phyloP scores from a whole-genome alignment of 441 rosid species.

The Metrosideros polymorpha region DNA sequence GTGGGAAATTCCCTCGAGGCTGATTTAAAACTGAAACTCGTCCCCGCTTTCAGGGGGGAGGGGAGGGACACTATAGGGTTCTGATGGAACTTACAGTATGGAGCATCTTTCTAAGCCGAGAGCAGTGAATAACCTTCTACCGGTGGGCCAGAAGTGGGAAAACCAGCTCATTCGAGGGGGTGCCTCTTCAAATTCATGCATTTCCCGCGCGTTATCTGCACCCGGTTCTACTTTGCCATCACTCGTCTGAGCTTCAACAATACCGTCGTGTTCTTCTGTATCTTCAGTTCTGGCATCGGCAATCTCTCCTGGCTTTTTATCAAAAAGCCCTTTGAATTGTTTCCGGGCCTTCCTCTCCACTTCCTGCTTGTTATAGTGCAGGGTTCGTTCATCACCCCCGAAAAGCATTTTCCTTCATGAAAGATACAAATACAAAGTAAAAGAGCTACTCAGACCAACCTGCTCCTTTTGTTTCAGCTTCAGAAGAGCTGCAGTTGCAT shows the following conservation, averaged over 20 bases:
- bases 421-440: neutral
- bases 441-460: constrained; percentile 26
- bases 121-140: constrained; percentile 1
- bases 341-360: constrained; percentile 66
- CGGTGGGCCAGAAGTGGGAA: constrained; percentile 41
- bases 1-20: neutral
- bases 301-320: constrained; percentile 78
- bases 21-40: neutral
- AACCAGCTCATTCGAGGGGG: constrained; percentile 27
- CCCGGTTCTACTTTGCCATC: constrained; percentile 5
- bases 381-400: neutral
- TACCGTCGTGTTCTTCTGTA: constrained; percentile 4
- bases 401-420: neutral
- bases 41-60: neutral
- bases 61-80: neutral
- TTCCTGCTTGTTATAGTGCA: constrained; percentile 33
- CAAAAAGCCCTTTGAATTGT: constrained; percentile 88
- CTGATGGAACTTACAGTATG: neutral
- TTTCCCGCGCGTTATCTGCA: constrained; percentile 11
- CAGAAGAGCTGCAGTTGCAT: constrained; percentile 58
- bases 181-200: constrained; percentile 16
- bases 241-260: constrained; percentile 3
- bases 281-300: constrained; percentile 36
- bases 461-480: constrained; percentile 79
- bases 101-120: neutral